Conservation (phyloP, 257 asterid species). For the Petrea volubilis region DNA sequence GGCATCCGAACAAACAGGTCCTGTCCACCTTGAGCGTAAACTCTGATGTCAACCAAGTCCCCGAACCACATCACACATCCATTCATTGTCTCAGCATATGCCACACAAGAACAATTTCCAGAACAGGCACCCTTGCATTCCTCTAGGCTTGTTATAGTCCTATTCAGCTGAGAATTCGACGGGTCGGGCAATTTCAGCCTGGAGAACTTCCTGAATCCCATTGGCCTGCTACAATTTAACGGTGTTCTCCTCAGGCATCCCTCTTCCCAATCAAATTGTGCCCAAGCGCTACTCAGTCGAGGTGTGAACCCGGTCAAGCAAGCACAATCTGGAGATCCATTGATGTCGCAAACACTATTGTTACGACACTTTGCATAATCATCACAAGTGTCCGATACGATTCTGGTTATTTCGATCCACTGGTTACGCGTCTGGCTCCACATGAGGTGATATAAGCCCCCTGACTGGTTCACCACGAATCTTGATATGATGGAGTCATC, state of each 20-base stretch:
- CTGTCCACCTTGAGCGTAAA: slow-evolving; percentile 34
- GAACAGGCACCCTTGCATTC: slow-evolving; percentile 32
- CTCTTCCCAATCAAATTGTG: slow-evolving; percentile 27
- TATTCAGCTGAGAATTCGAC: neutral
- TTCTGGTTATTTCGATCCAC: slow-evolving; percentile 30
- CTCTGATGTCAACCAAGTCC: slow-evolving; percentile 36
- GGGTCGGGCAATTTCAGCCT: slow-evolving; percentile 42
- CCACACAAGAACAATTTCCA: slow-evolving; percentile 42
- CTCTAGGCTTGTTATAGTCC: neutral
- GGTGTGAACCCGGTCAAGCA: slow-evolving; percentile 45
- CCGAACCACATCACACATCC: slow-evolving; percentile 45
- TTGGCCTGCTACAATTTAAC: slow-evolving; percentile 22
- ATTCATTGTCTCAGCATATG: slow-evolving; percentile 30
- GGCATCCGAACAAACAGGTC: slow-evolving; percentile 42
- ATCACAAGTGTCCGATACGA: slow-evolving; percentile 39
- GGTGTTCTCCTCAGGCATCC: slow-evolving; percentile 38
- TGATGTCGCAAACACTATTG: slow-evolving; percentile 35
- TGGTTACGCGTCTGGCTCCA: slow-evolving; percentile 31
- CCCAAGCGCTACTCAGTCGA: slow-evolving; percentile 32
- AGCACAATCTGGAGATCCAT: slow-evolving; percentile 16
- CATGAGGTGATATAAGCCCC: slow-evolving; percentile 21
- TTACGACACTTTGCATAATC: slow-evolving; percentile 31
- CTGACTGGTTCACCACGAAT: slow-evolving; percentile 30
- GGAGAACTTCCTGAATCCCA: slow-evolving; percentile 35
- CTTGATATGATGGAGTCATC: slow-evolving; percentile 33